phyloP scores from a whole-genome alignment of 2,329 filamentous ascomycete genomes.

The Penicillium sp. region DNA sequence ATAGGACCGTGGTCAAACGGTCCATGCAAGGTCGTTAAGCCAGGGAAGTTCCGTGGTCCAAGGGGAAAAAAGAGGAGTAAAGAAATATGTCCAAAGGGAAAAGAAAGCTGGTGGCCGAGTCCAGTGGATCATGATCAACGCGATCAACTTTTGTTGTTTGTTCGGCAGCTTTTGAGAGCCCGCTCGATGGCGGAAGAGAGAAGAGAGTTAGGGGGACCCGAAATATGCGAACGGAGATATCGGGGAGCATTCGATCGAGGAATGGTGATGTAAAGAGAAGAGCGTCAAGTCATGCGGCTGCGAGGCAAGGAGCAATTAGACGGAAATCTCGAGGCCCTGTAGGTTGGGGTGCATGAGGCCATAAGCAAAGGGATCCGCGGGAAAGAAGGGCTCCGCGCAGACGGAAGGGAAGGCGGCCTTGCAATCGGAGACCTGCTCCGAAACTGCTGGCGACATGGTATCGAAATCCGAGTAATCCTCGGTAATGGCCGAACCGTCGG shows the following conservation, averaged over 20 bases:
- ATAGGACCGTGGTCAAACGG: slow-evolving; percentile 8
- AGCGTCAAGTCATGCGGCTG: slow-evolving; percentile 8
- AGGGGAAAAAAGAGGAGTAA: background rate
- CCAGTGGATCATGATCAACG: slow-evolving; percentile 14
- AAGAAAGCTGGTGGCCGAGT: slow-evolving; percentile 20
- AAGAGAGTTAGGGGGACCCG: slow-evolving; percentile 1
- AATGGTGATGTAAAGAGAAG: background rate
- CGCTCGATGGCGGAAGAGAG: background rate
- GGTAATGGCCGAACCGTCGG: slow-evolving; percentile 40
- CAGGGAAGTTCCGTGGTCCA: slow-evolving; percentile 9
- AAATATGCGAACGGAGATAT: background rate
- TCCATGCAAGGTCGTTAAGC: slow-evolving; percentile 10
- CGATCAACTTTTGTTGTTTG: slow-evolving; percentile 10
- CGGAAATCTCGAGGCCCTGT: slow-evolving; percentile 2
- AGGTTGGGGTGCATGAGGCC: slow-evolving; percentile 29
- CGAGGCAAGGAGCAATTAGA: slow-evolving; percentile 3
- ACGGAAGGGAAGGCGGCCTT: slow-evolving; percentile 32
- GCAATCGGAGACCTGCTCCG: slow-evolving; percentile 31
- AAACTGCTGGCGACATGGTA: slow-evolving; percentile 36
- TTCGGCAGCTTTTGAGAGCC: slow-evolving; percentile 13
- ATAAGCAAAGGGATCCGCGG: slow-evolving; percentile 24
- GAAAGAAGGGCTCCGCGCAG: slow-evolving; percentile 30
- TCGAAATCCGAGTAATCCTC: slow-evolving; percentile 39
- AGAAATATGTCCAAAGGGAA: slow-evolving; percentile 14
- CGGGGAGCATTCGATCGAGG: background rate